Percentiles rank a stretch among this genome's conserved stretches.
Conservation (phyloP, 2,329 filamentous ascomycete genomes). For the Microdochium trichocladiopsis region DNA sequence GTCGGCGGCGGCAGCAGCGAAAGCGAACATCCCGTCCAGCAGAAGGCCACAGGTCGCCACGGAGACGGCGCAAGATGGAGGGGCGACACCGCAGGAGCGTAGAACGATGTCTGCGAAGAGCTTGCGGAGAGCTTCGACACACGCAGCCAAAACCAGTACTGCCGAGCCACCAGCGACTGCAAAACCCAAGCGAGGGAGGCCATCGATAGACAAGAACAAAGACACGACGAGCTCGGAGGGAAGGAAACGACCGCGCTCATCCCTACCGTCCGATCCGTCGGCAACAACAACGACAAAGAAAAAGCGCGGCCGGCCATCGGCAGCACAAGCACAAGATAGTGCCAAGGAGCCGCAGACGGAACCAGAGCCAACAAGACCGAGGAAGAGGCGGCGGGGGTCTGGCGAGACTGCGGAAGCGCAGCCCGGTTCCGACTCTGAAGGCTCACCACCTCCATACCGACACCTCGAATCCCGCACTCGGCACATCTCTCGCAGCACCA, state of each 20-base stretch:
- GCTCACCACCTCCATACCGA: slow-evolving; percentile 30
- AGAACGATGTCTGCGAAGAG: not conserved
- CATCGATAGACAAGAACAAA: slow-evolving; percentile 4
- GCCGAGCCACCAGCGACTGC: slow-evolving; percentile 6
- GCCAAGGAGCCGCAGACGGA: not conserved
- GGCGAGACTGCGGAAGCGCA: not conserved
- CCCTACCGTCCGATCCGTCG: slow-evolving; percentile 8
- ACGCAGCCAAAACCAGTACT: slow-evolving; percentile 5
- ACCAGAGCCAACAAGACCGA: slow-evolving; percentile 4
- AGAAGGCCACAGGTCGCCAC: not conserved
- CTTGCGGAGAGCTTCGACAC: not conserved
- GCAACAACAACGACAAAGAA: not conserved
- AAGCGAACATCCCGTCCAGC: not conserved
- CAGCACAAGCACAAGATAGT: slow-evolving; percentile 3
- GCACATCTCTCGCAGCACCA: slow-evolving; percentile 52
- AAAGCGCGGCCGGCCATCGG: slow-evolving; percentile 16
- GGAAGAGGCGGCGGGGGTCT: slow-evolving; percentile 8
- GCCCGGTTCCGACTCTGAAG: not conserved
- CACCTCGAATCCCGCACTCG: slow-evolving; percentile 44
- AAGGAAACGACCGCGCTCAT: slow-evolving; percentile 20
- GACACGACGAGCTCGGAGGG: not conserved
- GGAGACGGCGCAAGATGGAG: not conserved
- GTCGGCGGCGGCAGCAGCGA: not conserved
- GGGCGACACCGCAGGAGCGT: not conserved
- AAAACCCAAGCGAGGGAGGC: slow-evolving; percentile 18